These are phyloP conservation scores for Mycena latifolia DNA, from an alignment of 768 basidiomycete species.

Conservation along the genomic window DNA sequence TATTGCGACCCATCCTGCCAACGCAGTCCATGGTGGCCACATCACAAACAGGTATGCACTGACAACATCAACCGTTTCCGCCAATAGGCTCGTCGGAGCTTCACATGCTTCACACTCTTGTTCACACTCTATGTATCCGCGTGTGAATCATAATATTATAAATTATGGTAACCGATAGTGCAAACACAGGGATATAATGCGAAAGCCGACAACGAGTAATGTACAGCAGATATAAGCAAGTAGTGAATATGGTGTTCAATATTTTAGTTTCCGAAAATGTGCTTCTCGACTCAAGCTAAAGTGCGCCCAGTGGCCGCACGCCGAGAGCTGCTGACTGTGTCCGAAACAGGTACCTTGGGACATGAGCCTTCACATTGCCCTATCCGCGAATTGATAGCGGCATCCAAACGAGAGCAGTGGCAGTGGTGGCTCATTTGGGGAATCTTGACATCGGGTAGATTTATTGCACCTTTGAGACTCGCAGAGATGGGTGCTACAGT, in stretches of 20 bases:
- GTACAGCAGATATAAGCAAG: slow-evolving; percentile 1
- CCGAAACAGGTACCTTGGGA: not conserved
- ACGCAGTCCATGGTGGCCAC: slow-evolving; percentile 7
- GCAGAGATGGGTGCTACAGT: slow-evolving; percentile 8
- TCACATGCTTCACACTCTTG: too few species aligned
- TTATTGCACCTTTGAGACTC: slow-evolving; percentile 9
- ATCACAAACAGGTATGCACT: slow-evolving; percentile 26
- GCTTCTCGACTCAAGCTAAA: not conserved
- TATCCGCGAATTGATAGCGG: not conserved
- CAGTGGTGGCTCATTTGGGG: slow-evolving; percentile 21
- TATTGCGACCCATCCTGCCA: slow-evolving; percentile 18
- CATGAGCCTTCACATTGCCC: slow-evolving; percentile 1
- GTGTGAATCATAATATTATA: too few species aligned
- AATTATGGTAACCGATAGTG: too few species aligned
- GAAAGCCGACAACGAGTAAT: slow-evolving; percentile 1
- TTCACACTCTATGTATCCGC: too few species aligned
- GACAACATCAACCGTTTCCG: slow-evolving; percentile 19
- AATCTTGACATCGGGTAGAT: not conserved
- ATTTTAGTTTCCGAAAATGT: slow-evolving; percentile 1
- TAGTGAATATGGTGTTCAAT: slow-evolving; percentile 13
- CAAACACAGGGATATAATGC: not conserved
- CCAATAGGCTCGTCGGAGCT: not conserved
- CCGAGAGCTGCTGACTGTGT: not conserved
- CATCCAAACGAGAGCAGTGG: slow-evolving; percentile 16
- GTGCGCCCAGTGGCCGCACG: slow-evolving; percentile 15